phyloP scores from a whole-genome alignment of 2,329 filamentous ascomycete genomes.

The Diplodia seriata region DNA sequence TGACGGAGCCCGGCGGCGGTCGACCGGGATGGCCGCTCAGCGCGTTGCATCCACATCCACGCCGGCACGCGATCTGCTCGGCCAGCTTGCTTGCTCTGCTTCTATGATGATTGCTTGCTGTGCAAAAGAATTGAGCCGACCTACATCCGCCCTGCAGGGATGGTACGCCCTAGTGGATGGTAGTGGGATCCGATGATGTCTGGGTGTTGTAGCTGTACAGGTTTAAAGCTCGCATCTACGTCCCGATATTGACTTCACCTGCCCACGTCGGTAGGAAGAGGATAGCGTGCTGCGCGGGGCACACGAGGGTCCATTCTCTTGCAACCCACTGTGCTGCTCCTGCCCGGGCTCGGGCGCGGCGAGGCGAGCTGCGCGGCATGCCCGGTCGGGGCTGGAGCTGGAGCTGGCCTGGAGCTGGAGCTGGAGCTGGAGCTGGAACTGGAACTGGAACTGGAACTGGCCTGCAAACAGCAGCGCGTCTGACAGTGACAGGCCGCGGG shows the following conservation, averaged over 20 bases:
- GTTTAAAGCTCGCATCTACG: no score
- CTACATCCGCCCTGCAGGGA: no score
- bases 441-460: slow-evolving; percentile 1
- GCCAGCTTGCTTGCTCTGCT: no score
- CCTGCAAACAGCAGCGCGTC: slow-evolving; percentile 29
- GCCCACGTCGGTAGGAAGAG: no score
- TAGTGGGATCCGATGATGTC: no score
- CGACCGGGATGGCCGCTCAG: background rate
- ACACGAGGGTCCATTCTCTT: no score
- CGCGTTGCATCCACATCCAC: background rate
- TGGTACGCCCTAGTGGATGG: no score
- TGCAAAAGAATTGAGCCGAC: no score
- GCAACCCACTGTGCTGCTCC: background rate
- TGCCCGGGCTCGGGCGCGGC: slow-evolving; percentile 3
- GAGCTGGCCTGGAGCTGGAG: slow-evolving; percentile 1
- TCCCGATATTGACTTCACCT: no score
- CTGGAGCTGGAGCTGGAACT: slow-evolving; percentile 7
- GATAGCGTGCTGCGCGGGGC: background rate
- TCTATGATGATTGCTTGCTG: no score
- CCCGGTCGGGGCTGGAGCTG: slow-evolving; percentile 5
- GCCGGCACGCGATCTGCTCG: slow-evolving; percentile 26
- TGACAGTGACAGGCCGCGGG: slow-evolving; percentile 15
- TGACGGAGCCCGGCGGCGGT: background rate
- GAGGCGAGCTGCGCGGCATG: slow-evolving; percentile 21
- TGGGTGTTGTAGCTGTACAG: no score